Conservation (phyloP, 805 yeast species). For the Candida insectorum region DNA sequence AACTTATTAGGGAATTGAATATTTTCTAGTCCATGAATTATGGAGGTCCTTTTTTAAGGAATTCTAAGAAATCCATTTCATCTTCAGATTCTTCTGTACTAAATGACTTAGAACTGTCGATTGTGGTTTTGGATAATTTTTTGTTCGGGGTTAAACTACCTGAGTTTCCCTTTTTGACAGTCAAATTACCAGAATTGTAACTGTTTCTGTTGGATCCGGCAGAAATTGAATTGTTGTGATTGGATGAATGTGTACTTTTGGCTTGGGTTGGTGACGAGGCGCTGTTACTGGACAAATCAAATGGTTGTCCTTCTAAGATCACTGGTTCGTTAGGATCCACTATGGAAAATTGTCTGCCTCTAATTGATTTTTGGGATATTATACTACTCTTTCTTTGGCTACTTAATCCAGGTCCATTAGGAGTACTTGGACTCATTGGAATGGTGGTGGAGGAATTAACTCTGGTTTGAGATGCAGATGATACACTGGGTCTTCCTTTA, state of each 20-base stretch:
- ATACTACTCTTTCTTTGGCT: slow-evolving; percentile 11
- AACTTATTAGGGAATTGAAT: background rate
- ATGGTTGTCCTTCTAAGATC: slow-evolving; percentile 14
- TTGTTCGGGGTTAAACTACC: slow-evolving; percentile 11
- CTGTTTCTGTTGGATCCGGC: slow-evolving; percentile 12
- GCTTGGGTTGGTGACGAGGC: slow-evolving; percentile 6
- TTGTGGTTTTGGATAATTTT: slow-evolving; percentile 9
- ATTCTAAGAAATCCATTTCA: slow-evolving; percentile 47
- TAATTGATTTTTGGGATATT: slow-evolving; percentile 10
- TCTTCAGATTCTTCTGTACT: slow-evolving; percentile 15
- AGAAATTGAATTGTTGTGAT: slow-evolving; percentile 1
- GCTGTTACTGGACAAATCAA: slow-evolving; percentile 1
- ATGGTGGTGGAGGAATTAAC: slow-evolving; percentile 2
- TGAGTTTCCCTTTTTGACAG: slow-evolving; percentile 7
- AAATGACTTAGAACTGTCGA: slow-evolving; percentile 4
- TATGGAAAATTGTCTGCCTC: slow-evolving; percentile 16
- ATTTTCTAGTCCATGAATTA: background rate
- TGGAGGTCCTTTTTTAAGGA: slow-evolving; percentile 40
- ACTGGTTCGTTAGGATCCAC: slow-evolving; percentile 17
- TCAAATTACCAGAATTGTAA: slow-evolving; percentile 13
- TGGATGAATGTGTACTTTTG: slow-evolving; percentile 1
- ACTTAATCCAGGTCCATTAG: too few relatives aligned
- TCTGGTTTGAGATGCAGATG: slow-evolving; percentile 5
- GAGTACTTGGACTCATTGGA: slow-evolving; percentile 8
- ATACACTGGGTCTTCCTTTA: slow-evolving; percentile 2